A percentile compares a stretch with the other conserved stretches of the same genome.
These are phyloP conservation scores for Nakazawaea populi DNA, from an alignment of 805 yeast species.

Conservation along the genomic window DNA sequence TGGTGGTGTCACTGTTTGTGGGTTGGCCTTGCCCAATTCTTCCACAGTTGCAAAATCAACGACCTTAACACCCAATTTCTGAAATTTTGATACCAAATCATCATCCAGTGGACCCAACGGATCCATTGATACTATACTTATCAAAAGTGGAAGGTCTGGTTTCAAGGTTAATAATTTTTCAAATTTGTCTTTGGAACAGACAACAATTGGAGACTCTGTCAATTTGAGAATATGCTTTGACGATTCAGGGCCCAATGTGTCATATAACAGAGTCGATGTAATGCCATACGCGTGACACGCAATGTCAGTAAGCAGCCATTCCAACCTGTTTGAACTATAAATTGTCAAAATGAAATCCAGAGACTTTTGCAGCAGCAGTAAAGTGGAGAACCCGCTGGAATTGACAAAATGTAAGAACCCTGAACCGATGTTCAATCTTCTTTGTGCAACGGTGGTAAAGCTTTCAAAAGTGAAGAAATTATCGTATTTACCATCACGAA, in stretches of 20 bases:
- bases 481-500: conserved; percentile 30
- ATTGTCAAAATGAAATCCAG: conserved; percentile 47
- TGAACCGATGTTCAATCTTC: conserved; percentile 46
- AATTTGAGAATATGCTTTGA: conserved; percentile 56
- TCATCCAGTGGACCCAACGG: conserved; percentile 29
- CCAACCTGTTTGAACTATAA: conserved; percentile 52
- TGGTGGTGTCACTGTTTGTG: conserved; percentile 2
- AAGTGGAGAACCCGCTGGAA: conserved; percentile 9
- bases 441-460: conserved; percentile 33
- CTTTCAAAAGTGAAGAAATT: conserved; percentile 37
- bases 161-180: conserved; percentile 40
- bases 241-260: conserved; percentile 53
- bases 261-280: conserved; percentile 49
- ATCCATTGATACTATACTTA: conserved; percentile 54
- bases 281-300: conserved; percentile 58
- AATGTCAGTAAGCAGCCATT: conserved; percentile 67
- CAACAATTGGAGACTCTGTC: conserved; percentile 54
- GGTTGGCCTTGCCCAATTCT: conserved; percentile 14
- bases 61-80: conserved; percentile 26
- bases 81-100: conserved; percentile 25
- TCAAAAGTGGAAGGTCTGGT: conserved; percentile 29
- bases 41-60: conserved; percentile 40
- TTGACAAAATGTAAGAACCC: conserved; percentile 43
- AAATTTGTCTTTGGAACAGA: conserved; percentile 48
- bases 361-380: conserved; percentile 5